Conservation (phyloP, 75 land plant species). For the Selaginella tamariscina region DNA sequence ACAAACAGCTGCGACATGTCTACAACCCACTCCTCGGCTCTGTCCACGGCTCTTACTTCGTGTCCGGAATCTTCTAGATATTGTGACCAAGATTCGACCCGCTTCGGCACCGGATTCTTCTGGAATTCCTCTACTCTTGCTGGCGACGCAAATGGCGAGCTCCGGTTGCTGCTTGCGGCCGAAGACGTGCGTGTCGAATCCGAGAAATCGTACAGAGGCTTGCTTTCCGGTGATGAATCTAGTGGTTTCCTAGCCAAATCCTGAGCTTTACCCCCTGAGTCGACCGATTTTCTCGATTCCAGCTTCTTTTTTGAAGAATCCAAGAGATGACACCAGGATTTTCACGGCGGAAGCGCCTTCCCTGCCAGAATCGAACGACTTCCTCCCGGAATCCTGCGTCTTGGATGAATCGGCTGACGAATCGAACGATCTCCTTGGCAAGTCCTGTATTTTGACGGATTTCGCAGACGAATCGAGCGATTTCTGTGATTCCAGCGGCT, state of each 20-base stretch:
- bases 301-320: no score
- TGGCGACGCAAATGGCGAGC: slow-evolving; percentile 2
- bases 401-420: not conserved
- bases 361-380: no score
- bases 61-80: slow-evolving; percentile 42
- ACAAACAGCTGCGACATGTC: slow-evolving; percentile 80
- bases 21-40: slow-evolving; percentile 49
- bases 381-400: no score
- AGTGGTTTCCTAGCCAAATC: no score
- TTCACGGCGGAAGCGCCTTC: no score
- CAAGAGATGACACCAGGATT: no score
- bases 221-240: not conserved
- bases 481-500: not conserved
- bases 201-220: not conserved
- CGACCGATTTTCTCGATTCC: no score
- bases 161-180: not conserved
- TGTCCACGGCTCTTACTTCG: slow-evolving; percentile 38
- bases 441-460: not conserved
- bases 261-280: no score
- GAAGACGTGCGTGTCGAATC: not conserved
- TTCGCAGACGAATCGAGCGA: not conserved
- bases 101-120: not conserved
- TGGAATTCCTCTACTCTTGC: slow-evolving; percentile 1
- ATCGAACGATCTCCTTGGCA: not conserved
- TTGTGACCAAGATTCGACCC: slow-evolving; percentile 74